Evolutionary conservation across 441 rosid species (phyloP), one percentile per base, ranked within the genome.

Genomic region (Euphorbia celastroides): DNA sequence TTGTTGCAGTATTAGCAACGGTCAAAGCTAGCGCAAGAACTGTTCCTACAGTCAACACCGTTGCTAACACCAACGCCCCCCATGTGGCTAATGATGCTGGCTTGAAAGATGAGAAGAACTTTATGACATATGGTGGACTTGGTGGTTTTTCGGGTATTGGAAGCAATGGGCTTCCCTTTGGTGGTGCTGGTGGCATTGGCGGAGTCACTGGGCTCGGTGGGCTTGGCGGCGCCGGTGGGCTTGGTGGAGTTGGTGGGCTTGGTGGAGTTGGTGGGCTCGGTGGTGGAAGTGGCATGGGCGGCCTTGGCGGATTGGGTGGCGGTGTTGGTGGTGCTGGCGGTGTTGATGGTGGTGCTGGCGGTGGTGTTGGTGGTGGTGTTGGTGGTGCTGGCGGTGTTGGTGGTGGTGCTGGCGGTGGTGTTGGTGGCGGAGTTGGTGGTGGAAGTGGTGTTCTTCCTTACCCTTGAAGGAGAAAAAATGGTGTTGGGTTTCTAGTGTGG

Each of bases 71-170:
- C 38, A 34, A 34, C 38, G 9, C 38, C 38, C 5, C 38, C 38
- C 4, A 34, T 34, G 38, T 34, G 38, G 5, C 38, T 34, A 34
- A 9, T 9, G 38, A 54, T 38, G 79, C 79, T 62, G 85, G 87
- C 20, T 74, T 85, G 51, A 68, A 78, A 65, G 90, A 87, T 80
- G 78, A 87, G 63, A 87, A 85, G 83, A 85, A 83, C 76, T 75
- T 83, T 60, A 54, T 68, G 41, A 74, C 80, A 7, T 87, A 66
- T n/a, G 87, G 88, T 34, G 90, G 90, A 0, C 74, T 88, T 41
- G 91, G 94, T 17, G 94, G 89, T 27, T 74, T 32, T 60, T 58
- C 83, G 12, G 76, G 76, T 7, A 5, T 57, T 51, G 76, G 72
- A 62, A 65, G 61, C 17, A 34, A 54, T 0, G 57, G 70, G 2